Evolutionary conservation across 176 grass and related monocot species (phyloP).

Genomic region (Stipa capillata): DNA sequence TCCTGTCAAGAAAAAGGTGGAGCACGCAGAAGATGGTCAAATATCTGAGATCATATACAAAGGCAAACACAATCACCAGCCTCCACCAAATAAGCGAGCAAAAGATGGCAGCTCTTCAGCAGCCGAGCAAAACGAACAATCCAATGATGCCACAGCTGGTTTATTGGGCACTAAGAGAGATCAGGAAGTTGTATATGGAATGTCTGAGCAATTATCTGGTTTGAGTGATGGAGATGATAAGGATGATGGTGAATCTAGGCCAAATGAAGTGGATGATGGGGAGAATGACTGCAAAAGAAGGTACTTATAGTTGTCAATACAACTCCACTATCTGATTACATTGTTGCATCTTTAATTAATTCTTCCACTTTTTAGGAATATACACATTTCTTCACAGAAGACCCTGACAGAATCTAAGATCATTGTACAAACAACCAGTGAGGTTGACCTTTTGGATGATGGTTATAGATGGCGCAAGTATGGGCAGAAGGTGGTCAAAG

Average conservation of each 20-base stretch:
- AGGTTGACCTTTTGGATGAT: constrained; percentile 98
- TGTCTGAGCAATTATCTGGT: constrained; percentile 66
- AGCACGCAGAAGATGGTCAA: constrained; percentile 81
- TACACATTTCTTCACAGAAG: constrained; percentile 70
- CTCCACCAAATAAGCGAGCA: constrained; percentile 59
- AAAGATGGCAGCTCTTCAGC: constrained; percentile 54
- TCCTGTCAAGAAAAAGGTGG: constrained; percentile 82
- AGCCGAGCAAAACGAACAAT: constrained; percentile 49
- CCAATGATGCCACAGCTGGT: constrained; percentile 37
- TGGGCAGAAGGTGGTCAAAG: constrained; percentile 96
- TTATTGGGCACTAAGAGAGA: constrained; percentile 49
- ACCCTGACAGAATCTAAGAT: constrained; percentile 59
- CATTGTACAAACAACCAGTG: constrained; percentile 95
- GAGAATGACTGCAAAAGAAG: constrained; percentile 54
- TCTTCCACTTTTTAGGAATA: constrained; percentile 33
- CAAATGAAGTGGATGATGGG: constrained; percentile 37
- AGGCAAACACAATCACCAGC: constrained; percentile 82
- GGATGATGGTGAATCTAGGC: constrained; percentile 43
- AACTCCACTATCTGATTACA: constrained; percentile 10
- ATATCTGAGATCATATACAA: constrained; percentile 98
- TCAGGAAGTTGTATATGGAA: constrained; percentile 46
- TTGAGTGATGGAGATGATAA: constrained; percentile 79
- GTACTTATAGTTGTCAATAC: constrained; percentile 23
- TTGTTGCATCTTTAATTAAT: background rate
- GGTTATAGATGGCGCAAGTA: constrained; percentile 99